Evolutionary conservation across 2,329 filamentous ascomycete species (phyloP), one percentile per base, ranked within the genome.

Genomic region (Talaromyces sp.): DNA sequence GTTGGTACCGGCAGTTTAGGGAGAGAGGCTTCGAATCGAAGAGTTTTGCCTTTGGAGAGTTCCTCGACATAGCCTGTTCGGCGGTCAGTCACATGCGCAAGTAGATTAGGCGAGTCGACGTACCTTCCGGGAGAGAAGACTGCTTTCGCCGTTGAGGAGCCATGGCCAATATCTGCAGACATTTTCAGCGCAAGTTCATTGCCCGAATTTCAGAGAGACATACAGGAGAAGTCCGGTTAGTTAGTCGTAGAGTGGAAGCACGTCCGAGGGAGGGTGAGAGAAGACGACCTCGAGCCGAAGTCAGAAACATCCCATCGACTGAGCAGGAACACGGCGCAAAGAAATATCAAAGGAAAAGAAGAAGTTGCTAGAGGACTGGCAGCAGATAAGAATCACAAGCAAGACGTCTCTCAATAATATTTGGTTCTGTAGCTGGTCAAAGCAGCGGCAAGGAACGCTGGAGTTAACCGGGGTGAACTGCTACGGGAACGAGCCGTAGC

Each of bases 1-100:
- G 84, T 81, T 25, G 86, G 86, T 46, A 88, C 84, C 9, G 86
- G 86, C 50, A 88, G 77, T 58, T 77, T 79, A 54, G 86, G 86
- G 40, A 88, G 81, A 14, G 85, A 88, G 65, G 88, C 85, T 75
- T 88, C 86, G 70, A 86, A 88, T 46, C 86, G 83, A 70, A 88
- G 82, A 84, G 88, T 88, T 44, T 80, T 78, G 64, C 86, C 86
- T 72, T 87, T 88, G 71, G 81, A 81, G 66, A 79, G 73, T 70
- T 88, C 85, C 76, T 88, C 86, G 68, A 82, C 83, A 79, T 88
- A 88, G 67, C 85, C 86, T 87, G 72, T 25, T 23, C 21, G 16
- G 33, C n/a, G 40, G 48, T 40, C 37, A 50, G 52, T 42, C 40
- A 39, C 31, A 60, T 40, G 37, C n/a, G 5, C 14, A 12, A 12